Conservation (phyloP, 257 asterid species). For the Solanum pinnatisectum region DNA sequence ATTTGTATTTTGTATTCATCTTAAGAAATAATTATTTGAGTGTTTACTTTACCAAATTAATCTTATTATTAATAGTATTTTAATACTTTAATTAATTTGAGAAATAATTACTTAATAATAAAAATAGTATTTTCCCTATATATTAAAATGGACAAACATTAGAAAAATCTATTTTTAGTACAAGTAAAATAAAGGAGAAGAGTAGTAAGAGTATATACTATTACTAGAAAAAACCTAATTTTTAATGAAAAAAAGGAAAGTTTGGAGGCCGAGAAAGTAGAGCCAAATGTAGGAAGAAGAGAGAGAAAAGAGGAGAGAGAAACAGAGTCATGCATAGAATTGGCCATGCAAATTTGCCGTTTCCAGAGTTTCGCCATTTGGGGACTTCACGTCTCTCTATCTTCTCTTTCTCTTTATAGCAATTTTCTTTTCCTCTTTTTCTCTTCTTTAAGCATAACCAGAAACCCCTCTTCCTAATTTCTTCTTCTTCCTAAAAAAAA, state of each 20-base stretch:
- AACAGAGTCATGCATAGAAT: constrained; percentile 13
- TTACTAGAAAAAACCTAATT: background rate
- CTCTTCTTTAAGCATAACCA: constrained; percentile 17
- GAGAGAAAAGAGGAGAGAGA: background rate
- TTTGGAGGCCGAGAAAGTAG: background rate
- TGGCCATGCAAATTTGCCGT: constrained; percentile 67
- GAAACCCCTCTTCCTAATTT: background rate
- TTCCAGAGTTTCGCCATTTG: constrained; percentile 56
- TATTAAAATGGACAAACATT: background rate
- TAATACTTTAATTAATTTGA: background rate
- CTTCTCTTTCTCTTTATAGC: constrained; percentile 6
- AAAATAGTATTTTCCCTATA: background rate
- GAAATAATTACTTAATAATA: background rate
- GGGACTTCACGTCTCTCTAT: constrained; percentile 36
- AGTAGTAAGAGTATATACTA: background rate
- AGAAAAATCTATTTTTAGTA: background rate
- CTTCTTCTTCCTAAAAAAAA: background rate
- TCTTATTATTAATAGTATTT: background rate
- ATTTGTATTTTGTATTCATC: background rate
- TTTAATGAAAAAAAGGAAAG: background rate
- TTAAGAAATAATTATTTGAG: background rate
- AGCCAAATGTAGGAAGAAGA: background rate
- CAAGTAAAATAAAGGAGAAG: background rate
- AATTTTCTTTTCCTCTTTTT: background rate
- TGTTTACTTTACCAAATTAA: background rate